Evolutionary conservation across 2,329 filamentous ascomycete species (phyloP).

Genomic region (Leptographium galeiforme): DNA sequence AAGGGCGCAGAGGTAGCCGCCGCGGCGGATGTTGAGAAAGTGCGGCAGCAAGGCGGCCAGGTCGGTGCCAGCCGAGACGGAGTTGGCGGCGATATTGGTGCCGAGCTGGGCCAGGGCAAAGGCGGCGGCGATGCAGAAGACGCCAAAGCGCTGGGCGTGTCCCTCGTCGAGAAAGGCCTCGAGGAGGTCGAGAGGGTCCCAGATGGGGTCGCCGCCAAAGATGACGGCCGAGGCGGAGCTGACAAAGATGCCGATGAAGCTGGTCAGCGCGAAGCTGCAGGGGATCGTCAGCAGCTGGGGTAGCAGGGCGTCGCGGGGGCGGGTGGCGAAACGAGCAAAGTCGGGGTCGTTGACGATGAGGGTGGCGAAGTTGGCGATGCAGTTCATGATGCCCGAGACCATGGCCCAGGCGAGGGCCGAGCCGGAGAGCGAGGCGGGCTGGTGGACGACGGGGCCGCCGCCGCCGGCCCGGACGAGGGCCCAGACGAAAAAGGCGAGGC

Average conservation of each 20-base stretch:
- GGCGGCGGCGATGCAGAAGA: constrained; percentile 57
- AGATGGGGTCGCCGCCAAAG: constrained; percentile 48
- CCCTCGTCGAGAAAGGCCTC: constrained; percentile 56
- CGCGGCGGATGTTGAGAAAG: constrained; percentile 73
- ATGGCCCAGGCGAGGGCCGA: constrained; percentile 60
- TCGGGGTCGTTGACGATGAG: constrained; percentile 75
- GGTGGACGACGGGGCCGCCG: constrained; percentile 67
- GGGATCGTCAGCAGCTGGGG: constrained; percentile 68
- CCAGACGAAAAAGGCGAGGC: constrained; percentile 80
- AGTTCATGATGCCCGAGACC: constrained; percentile 74
- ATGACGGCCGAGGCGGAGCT: constrained; percentile 60
- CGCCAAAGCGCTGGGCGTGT: constrained; percentile 55
- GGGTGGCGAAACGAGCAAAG: constrained; percentile 70
- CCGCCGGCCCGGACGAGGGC: constrained; percentile 69
- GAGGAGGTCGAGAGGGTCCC: constrained; percentile 59
- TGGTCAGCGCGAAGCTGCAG: constrained; percentile 60
- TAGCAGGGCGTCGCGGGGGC: constrained; percentile 64
- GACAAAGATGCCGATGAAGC: constrained; percentile 71
- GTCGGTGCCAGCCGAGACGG: constrained; percentile 69
- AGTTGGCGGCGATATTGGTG: constrained; percentile 81
- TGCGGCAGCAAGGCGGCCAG: constrained; percentile 69
- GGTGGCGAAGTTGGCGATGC: constrained; percentile 82
- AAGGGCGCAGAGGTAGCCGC: constrained; percentile 70
- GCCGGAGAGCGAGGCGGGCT: constrained; percentile 21
- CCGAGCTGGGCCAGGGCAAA: constrained; percentile 72